Base-by-base conservation (phyloP, 164 flowering plant species). In the Vitis amurensis region DNA sequence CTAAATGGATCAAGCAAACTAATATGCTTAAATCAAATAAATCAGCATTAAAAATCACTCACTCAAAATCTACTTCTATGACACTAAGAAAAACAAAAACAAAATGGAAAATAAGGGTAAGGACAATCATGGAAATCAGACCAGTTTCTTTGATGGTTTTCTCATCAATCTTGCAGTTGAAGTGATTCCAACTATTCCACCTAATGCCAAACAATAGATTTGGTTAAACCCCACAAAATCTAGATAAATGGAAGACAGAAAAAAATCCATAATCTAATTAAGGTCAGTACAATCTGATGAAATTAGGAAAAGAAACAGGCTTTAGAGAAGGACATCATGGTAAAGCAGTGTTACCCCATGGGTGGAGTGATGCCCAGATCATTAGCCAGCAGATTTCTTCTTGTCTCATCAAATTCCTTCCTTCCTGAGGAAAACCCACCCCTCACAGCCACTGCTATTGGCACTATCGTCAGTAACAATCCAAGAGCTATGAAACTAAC, bases 151-250 rank as follows among this genome's bases (percentile, higher is more conserved):
- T 81, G 49, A 84, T 78, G 44, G 74, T 58, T 13, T 70, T 73
- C 65, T 84, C 87, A 50, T 74, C 63, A 55, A 84, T 76, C 8
- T 52, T 55, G 71, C 83, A 83, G 62, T 10, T 7, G 65, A 81
- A 83, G 69, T 79, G 81, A 69, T 83, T 81, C 87, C 87, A 83
- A 71, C 87, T 81, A 67, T 81, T 84, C 87, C 87, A 84, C 63
- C 87, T 84, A 57, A 58, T 5, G 16, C 49, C 56, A 44, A 23
- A 15, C 23, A 44, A 48, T 11, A 16, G 37, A 47, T 53, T 49
- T 53, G 56, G 5, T 53, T 7, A 65, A 23, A 6, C 19, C 3
- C 56, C 68, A 51, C 16, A 29, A 13, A 53, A 6, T 13, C 56
- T n/a, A 53, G 15, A 11, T 53, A 11, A 5, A 53, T 4, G n/a